These are phyloP conservation scores for Cladochytrium replicatum DNA, from an alignment of 192 early-diverging fungal species.

Conservation along the genomic window DNA sequence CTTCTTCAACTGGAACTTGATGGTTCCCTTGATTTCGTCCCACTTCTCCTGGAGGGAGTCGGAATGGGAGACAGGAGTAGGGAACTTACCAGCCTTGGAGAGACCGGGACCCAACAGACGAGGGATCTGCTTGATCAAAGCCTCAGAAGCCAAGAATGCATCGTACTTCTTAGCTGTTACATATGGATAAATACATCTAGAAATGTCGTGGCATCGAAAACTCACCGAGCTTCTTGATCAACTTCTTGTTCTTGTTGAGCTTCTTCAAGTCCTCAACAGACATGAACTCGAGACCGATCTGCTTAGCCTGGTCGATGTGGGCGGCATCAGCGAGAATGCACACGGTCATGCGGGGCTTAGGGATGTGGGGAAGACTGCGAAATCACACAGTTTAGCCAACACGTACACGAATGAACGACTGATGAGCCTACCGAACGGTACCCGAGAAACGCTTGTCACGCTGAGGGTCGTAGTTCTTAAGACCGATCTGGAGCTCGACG, in stretches of 20 bases:
- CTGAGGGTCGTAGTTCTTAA: conserved; percentile 99
- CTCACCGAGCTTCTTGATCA: conserved; percentile 85
- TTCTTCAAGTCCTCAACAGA: conserved; percentile 99
- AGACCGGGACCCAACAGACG: conserved; percentile 97
- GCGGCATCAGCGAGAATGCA: conserved; percentile 93
- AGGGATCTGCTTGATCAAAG: conserved; percentile 98
- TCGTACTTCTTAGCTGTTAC: conserved; percentile 89
- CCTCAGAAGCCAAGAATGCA: conserved; percentile 94
- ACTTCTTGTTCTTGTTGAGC: conserved; percentile 99
- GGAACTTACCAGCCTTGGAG: conserved; percentile 99
- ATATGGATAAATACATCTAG: background rate
- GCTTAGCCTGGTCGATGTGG: conserved; percentile 94
- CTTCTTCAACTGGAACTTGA: conserved; percentile 99
- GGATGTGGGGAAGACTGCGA: conserved; percentile 79
- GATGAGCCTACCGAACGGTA: conserved; percentile 54
- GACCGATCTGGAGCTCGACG: conserved; percentile 94
- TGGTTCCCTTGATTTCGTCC: conserved; percentile 89
- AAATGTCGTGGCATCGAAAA: background rate
- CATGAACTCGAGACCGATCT: conserved; percentile 75
- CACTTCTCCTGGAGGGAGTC: conserved; percentile 81
- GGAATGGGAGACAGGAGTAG: conserved; percentile 83
- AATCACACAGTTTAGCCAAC: background rate
- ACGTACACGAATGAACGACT: conserved; percentile 8
- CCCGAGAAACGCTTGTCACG: conserved; percentile 99
- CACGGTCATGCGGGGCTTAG: conserved; percentile 89